Base-by-base conservation (phyloP, 2,329 filamentous ascomycete species). In the Alternaria rosae region DNA sequence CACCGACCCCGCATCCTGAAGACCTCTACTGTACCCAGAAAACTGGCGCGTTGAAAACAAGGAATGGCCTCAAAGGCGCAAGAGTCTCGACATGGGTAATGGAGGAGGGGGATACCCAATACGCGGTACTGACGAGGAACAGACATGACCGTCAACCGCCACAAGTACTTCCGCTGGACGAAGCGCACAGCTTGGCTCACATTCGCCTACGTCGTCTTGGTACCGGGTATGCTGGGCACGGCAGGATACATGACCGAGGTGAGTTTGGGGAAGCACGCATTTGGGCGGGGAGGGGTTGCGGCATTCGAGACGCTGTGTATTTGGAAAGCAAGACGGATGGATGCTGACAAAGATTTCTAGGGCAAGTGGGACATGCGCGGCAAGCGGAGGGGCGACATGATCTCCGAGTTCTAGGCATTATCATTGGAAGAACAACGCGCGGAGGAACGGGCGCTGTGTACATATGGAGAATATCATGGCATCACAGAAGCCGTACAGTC, bases 101-200 rank as follows among this genome's bases (percentile, higher is more conserved):
- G 13, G 55, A n/a, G 25, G 30, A 56, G 7, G 57, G 17, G n/a
- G 28, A 25, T 35, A 38, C 38, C 28, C 21, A 20, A 13, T 25
- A 32, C 41, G 20, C 12, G 9, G 50, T 38, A 62, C 67, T 74
- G 58, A 69, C 61, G 20, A 20, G 11, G 15, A 12, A 23, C 75
- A 97, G 94, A 91, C 79, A 92, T 97, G 89, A 88, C 87, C 76
- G 85, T 87, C 76, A 93, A 92, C 84, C 91, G 95, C 70, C 91
- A 94, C 87, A 93, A 93, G 83, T 97, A 92, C 87, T 99, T 98
- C 87, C 88, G 93, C 81, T 98, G 93, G 92, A 98, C 91, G 35
- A 87, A 89, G 54, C 87, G 91, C 75, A 97, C 93, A 47, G 93
- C 92, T 28, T 89, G 88, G 83, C 81, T 97, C 75, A 89, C 90